Conservation (phyloP, 495 filamentous ascomycete genomes). For the Hypomontagnella submonticulosa region DNA sequence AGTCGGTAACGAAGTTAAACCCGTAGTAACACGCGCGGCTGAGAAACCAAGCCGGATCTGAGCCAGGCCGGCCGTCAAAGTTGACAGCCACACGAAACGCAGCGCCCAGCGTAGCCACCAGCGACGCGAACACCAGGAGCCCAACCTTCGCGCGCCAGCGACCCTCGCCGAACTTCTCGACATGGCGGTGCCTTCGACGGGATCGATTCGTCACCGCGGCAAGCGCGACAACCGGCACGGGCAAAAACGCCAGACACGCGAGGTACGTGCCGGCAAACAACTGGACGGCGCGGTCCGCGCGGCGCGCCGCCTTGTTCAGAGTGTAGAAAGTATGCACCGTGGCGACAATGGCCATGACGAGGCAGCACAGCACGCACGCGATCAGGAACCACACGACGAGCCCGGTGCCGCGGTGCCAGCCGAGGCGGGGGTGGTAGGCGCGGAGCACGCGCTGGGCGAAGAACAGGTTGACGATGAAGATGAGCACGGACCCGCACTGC, state of each 20-base stretch:
- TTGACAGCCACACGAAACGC: conserved; percentile 70
- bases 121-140: conserved; percentile 67
- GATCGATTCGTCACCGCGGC: conserved; percentile 61
- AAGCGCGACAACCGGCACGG: conserved; percentile 69
- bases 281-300: conserved; percentile 70
- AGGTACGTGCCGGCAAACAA: conserved; percentile 75
- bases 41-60: conserved; percentile 73
- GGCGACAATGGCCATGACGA: conserved; percentile 76
- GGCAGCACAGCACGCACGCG: conserved; percentile 65
- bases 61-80: conserved; percentile 64
- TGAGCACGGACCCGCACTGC: conserved; percentile 76
- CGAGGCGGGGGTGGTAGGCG: conserved; percentile 74
- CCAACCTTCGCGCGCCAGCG: conserved; percentile 70
- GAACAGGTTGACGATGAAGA: conserved; percentile 86
- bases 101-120: conserved; percentile 75
- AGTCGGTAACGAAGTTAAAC: conserved; percentile 80
- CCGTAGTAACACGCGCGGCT: conserved; percentile 78
- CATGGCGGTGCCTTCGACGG: conserved; percentile 56
- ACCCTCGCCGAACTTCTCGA: conserved; percentile 79
- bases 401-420: conserved; percentile 68
- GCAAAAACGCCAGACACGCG: conserved; percentile 77
- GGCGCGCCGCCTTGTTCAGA: conserved; percentile 53
- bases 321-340: conserved; percentile 76
- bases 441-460: conserved; percentile 81
- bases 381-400: conserved; percentile 68